Evolutionary conservation across 2,329 filamentous ascomycete genomes (phyloP), one percentile per base, ranked within the genome.

Genomic region (Pseudogymnoascus sp.): DNA sequence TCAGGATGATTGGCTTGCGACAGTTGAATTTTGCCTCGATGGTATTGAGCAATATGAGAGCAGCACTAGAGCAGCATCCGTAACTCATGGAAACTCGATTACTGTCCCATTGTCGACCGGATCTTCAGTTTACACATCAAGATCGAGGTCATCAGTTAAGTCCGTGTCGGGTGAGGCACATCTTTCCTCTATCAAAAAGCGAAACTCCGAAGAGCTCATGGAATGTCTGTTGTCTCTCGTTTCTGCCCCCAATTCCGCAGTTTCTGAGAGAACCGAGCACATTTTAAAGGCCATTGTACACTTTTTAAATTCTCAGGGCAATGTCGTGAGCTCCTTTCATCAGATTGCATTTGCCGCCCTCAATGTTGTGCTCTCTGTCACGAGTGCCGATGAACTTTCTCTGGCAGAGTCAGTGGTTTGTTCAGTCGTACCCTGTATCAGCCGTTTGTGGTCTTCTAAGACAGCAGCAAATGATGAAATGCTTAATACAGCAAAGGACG

Each of bases 391-490:
- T 69, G 83, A 90, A 65, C 80, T 87, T 12, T 74, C 79, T 0
- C 79, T 91, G 61, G 84, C 88, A 2, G 83, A 82, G 66, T 79
- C 78, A 35, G 76, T 88, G 38, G 80, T 88, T 14, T 66, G 59
- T 52, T 80, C 83, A 5, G 72, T 93, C 6, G 71, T 96, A 23
- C 88, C 90, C 1, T 74, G 93, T 49, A 85, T 96, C 66, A 84
- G 83, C 62, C 82, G 84, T 59, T 85, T 91, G 76, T 99, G 93
- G 93, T 80, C 86, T 66, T 82, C 83, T n/a, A 90, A 89, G 67
- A 83, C 84, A 52, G 75, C 82, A 25, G 81, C 83, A 12, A 81
- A 86, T 68, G 81, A 80, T 84, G 69, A 80, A 85, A 66, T 73
- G 69, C 60, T 74, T 9, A 85, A 82, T 65, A 80, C 80, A 1